phyloP scores from a whole-genome alignment of 345 rosid species.

The Hibiscus syriacus region DNA sequence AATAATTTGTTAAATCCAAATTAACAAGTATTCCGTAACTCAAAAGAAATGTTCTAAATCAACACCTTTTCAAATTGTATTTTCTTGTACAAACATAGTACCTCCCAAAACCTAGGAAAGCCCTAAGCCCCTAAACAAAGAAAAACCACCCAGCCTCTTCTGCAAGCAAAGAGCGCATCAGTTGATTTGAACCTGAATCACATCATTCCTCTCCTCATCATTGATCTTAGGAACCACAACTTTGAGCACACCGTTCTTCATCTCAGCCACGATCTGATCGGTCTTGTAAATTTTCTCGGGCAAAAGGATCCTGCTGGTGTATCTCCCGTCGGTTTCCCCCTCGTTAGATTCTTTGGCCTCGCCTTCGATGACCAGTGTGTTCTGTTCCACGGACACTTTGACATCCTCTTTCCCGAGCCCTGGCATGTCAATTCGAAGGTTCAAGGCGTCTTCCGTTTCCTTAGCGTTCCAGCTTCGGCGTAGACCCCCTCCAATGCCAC shows the following conservation, averaged over 20 bases:
- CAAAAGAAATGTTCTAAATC: too few species aligned
- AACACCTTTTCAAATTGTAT: too few species aligned
- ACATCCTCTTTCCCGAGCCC: constrained; percentile 52
- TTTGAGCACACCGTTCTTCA: constrained; percentile 81
- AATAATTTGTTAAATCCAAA: too few species aligned
- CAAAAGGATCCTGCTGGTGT: constrained; percentile 42
- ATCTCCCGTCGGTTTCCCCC: constrained; percentile 36
- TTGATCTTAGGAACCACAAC: constrained; percentile 72
- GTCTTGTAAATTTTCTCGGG: constrained; percentile 29
- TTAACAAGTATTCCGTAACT: too few species aligned
- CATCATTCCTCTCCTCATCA: constrained; percentile 48
- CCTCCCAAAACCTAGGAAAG: neutral
- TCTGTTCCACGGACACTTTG: constrained; percentile 42
- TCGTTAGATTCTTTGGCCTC: constrained; percentile 39
- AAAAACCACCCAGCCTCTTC: neutral
- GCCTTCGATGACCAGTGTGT: constrained; percentile 52
- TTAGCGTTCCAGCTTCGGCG: constrained; percentile 28
- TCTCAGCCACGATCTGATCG: constrained; percentile 69
- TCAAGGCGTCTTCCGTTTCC: constrained; percentile 31
- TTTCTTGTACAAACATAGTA: too few species aligned
- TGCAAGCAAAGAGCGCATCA: neutral
- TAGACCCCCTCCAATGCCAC: constrained; percentile 33
- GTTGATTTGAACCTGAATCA: constrained; percentile 38
- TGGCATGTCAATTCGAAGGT: constrained; percentile 43
- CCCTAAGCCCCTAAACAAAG: neutral